Evolutionary conservation across 768 basidiomycete species (phyloP), one percentile per base, ranked within the genome.

Genomic region (Leccinellum luteum): DNA sequence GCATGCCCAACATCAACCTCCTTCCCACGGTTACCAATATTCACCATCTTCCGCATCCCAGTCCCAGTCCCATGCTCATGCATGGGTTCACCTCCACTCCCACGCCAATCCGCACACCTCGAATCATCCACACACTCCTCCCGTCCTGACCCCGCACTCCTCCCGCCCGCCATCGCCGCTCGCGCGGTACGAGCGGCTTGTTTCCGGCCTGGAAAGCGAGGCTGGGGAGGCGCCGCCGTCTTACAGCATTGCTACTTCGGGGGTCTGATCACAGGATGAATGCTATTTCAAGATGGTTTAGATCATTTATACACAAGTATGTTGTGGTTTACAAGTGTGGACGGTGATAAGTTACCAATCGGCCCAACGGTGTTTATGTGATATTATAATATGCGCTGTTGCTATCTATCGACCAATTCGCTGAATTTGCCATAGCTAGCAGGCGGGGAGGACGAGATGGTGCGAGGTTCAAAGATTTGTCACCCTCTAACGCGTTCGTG

Each of bases 131-230:
- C 55, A 44, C 17, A 19, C 52, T 0, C 51, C 52, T 0, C 51
- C 28, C 1, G n/a, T 17, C 25, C 31, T 31, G 28, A 59, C 55
- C 10, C 60, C 61, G 3, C 56, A 55, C 25, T 23, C 52, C 4
- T 64, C 66, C 19, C 59, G 53, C 6, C 66, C 66, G 8, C 54
- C 68, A 3, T 66, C 66, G 3, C 68, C 65, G 32, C 56, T 68
- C 15, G 74, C 73, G 27, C 82, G 84, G 57, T 96, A 90, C 68
- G 93, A 94, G 66, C 79, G 90, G 35, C 81, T 98, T 19, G 81
- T 97, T 49, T 84, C 90, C 1, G 95, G 95, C n/a, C 85, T 89
- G 69, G 91, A 90, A 69, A 89, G 82, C 34, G 87, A 90, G 64
- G 77, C 76, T 8, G 94, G 95, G 3, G 94, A 97, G 67, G 83